Conservation (phyloP, 2,329 filamentous ascomycete genomes). For the Monilinia polystroma region DNA sequence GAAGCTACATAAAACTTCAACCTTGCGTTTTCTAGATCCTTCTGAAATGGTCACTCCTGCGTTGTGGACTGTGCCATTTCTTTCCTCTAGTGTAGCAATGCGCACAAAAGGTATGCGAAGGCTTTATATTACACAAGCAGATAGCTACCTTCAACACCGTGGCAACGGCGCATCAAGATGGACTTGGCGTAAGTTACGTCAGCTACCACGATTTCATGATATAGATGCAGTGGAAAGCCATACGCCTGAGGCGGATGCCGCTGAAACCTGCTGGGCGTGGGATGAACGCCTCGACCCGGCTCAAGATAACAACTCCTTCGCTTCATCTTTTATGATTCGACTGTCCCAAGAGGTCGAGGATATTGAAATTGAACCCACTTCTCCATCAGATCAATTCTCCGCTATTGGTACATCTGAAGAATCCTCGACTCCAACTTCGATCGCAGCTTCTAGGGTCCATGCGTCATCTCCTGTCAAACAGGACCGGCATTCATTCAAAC, state of each 20-base stretch:
- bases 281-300: conserved; percentile 43
- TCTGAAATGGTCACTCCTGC: conserved; percentile 72
- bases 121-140: conserved; percentile 73
- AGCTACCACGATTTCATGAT: conserved; percentile 59
- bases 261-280: conserved; percentile 67
- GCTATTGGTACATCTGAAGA: conserved; percentile 34
- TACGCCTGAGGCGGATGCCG: conserved; percentile 59
- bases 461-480: conserved; percentile 32
- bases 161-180: conserved; percentile 47
- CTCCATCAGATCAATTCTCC: conserved; percentile 39
- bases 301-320: conserved; percentile 37
- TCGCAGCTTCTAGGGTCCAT: conserved; percentile 15
- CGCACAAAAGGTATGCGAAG: conserved; percentile 59
- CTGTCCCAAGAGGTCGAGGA: conserved; percentile 42
- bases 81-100: conserved; percentile 72
- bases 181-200: conserved; percentile 69
- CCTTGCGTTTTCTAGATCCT: conserved; percentile 67
- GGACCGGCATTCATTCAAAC: conserved; percentile 43
- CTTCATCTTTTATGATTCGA: conserved; percentile 46
- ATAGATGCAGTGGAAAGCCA: conserved; percentile 46
- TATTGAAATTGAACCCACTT: conserved; percentile 29
- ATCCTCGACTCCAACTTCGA: conserved; percentile 37
- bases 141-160: conserved; percentile 68
- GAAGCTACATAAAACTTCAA: conserved; percentile 72
- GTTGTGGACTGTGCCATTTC: conserved; percentile 69